Base-by-base conservation (phyloP, 2,329 filamentous ascomycete genomes). In the Grosmannia huntii region DNA sequence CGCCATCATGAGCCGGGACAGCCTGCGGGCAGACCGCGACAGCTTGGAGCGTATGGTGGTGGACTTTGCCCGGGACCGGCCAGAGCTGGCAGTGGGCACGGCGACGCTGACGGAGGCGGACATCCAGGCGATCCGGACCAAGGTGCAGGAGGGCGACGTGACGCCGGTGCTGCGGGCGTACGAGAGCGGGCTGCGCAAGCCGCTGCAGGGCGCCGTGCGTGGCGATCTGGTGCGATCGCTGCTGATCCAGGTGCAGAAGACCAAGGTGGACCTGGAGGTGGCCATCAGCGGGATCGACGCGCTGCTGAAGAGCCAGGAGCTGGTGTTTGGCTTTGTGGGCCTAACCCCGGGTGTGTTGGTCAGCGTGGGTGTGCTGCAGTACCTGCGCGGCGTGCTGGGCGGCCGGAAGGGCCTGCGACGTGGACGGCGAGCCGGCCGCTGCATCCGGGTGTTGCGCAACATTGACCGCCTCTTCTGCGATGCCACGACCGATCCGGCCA, bases 41-140 rank as follows among this genome's bases (percentile, higher is more conserved):
- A 96, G 90, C 67, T 75, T 99, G 36, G 92, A 99, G 70, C 86
- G 94, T 53, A 99, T 99, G 94, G 95, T 99, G 4, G 86, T 99
- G 44, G 94, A 97, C 64, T 99, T 99, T 73, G 89, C 91, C 5
- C 75, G 85, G 11, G 90, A 96, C 65, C 90, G 90, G 66, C 87
- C 89, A 1, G 78, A 82, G 57, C 79, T 83, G 31, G 73, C 77
- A 33, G 75, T 76, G 10, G 76, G 75, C 0, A 68, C 66, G 1
- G 64, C 76, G 6, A 70, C 78, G 7, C 73, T 91, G 38, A 84
- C 77, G 6, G 84, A 91, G 9, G 70, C 76, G 1, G 83, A 96
- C 65, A 83, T 96, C 36, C 77, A 81, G 10, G 80, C 87, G 12
- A 87, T 99, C 63, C 81, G 87, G 58, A 75, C 79, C 56, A 91